These are phyloP conservation scores for Rosellinia necatrix DNA, from an alignment of 2,329 filamentous ascomycete species.

Conservation along the genomic window DNA sequence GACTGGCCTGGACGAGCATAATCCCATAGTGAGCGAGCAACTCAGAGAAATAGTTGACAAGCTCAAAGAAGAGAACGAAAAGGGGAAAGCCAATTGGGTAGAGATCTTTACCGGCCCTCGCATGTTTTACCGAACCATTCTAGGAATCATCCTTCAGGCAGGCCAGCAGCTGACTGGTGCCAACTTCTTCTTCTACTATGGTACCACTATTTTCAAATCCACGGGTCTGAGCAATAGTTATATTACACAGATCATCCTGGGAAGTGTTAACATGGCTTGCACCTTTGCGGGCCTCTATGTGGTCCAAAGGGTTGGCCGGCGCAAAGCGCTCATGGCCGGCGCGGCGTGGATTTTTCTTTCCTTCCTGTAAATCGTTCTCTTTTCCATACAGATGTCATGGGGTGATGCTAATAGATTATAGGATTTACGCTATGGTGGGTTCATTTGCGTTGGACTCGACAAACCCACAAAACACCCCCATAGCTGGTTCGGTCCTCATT, in stretches of 20 bases:
- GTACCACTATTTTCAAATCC: conserved; percentile 67
- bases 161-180: conserved; percentile 71
- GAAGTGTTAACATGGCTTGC: conserved; percentile 68
- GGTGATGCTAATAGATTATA: conserved; percentile 21
- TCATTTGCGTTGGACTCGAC: conserved; percentile 49
- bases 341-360: conserved; percentile 64
- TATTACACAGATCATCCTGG: conserved; percentile 69
- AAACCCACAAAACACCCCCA: conserved; percentile 50
- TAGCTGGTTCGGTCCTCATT: conserved; percentile 64
- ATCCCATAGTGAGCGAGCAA: conserved; percentile 50
- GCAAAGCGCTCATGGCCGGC: conserved; percentile 65
- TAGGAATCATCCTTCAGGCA: conserved; percentile 66
- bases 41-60: conserved; percentile 58
- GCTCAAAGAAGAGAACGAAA: conserved; percentile 51
- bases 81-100: conserved; percentile 52
- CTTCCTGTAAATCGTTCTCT: conserved; percentile 48
- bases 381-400: not conserved
- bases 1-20: conserved; percentile 47
- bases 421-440: conserved; percentile 55
- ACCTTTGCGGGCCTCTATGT: conserved; percentile 69
- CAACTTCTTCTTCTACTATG: conserved; percentile 71
- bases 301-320: conserved; percentile 67
- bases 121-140: conserved; percentile 66
- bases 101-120: conserved; percentile 71
- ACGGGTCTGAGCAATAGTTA: conserved; percentile 69